Conservation (phyloP, 257 asterid genomes). For the Solanum virginianum region DNA sequence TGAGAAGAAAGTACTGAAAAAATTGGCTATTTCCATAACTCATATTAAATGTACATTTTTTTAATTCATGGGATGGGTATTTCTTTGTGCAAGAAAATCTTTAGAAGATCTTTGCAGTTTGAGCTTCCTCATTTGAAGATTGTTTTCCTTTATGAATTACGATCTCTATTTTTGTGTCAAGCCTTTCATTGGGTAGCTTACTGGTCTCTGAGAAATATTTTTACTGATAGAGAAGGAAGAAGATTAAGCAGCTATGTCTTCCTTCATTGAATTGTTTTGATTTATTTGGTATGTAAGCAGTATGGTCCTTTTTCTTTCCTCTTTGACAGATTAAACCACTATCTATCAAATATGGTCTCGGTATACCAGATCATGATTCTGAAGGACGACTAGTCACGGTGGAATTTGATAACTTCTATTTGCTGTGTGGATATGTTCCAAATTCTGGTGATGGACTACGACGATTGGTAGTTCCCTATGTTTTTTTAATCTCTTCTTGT, state of each 20-base stretch:
- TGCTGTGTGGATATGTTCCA: slow-evolving; percentile 74
- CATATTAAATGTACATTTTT: not conserved
- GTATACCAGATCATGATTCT: slow-evolving; percentile 77
- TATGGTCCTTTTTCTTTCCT: not conserved
- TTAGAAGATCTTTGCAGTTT: not conserved
- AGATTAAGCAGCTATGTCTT: not conserved
- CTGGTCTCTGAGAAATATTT: not conserved
- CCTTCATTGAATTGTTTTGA: not conserved
- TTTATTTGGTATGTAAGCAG: not conserved
- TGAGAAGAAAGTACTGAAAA: not conserved
- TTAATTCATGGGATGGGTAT: not conserved
- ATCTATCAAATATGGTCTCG: slow-evolving; percentile 84
- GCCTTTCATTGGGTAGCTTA: not conserved
- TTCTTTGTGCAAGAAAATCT: not conserved
- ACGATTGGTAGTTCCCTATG: slow-evolving; percentile 47
- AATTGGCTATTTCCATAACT: not conserved
- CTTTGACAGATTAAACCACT: slow-evolving; percentile 63
- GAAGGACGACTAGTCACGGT: slow-evolving; percentile 93
- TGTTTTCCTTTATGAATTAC: not conserved
- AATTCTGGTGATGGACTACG: slow-evolving; percentile 92
- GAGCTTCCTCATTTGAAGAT: not conserved
- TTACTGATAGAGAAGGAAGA: not conserved
- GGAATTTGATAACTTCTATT: slow-evolving; percentile 68
- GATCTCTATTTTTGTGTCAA: not conserved
- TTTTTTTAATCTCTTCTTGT: not conserved